Evolutionary conservation across 2,329 filamentous ascomycete species (phyloP), one percentile per base, ranked within the genome.

Genomic region (Sphaerostilbella broomeana): DNA sequence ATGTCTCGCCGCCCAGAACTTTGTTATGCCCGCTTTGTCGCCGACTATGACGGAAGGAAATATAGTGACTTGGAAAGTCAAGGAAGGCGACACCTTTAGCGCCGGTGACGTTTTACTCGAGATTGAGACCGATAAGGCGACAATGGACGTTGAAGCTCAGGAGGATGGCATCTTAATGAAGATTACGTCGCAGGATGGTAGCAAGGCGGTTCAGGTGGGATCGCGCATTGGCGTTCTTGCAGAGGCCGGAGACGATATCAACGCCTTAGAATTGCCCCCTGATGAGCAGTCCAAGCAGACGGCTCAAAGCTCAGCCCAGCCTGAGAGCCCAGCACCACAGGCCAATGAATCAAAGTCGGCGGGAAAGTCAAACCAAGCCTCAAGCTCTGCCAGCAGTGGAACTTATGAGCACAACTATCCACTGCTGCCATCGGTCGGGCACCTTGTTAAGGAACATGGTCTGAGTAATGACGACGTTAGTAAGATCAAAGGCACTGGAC

Each of bases 1-100:
- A 51, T 71, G 69, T 53, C 72, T 81, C 52, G 86, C 83, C 35
- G 87, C 86, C 17, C 82, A 88, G 49, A 92, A 89, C 65, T 88
- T 94, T 66, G 84, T 80, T 40, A 94, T 94, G 88, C 87, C 87
- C 18, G 87, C 87, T 27, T 75, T 94, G 47, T 94, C 86, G 46
- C 87, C 87, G 40, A 94, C 87, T 42, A 94, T 94, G 87, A 94
- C 86, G 47, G 87, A 94, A 65, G 87, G 87, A 46, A 92, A 87
- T 64, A 94, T 94, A 56, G 76, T 84, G 33, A 77, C 65, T 46
- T 94, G 87, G 87, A 84, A 80, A 62, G 75, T 94, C 55, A 90
- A 90, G 64, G 87, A 94, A 68, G 87, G 86, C 58, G 85, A 92
- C 51, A 73, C 77, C 36, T 94, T 87, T 63, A 71, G 76, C 35